Conservation (phyloP, 768 basidiomycete genomes). For the button mushroom (Agaricus bisporus) region DNA sequence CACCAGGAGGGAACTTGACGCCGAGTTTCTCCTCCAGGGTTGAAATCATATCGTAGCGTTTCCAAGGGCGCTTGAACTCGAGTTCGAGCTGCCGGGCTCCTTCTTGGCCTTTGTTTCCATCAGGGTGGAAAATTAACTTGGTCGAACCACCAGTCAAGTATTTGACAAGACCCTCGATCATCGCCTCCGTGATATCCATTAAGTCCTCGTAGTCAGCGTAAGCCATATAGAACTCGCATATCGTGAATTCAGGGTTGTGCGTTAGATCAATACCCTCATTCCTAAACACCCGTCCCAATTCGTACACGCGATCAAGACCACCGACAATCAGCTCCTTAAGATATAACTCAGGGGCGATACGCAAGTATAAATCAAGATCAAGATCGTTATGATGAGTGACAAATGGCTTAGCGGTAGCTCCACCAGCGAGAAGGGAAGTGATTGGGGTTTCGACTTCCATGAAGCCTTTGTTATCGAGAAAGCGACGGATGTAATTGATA, state of each 20-base stretch:
- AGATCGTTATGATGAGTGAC: conserved; percentile 99
- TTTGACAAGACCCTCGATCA: conserved; percentile 90
- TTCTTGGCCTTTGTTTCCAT: conserved; percentile 79
- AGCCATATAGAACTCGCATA: conserved; percentile 99
- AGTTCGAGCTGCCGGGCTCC: conserved; percentile 60
- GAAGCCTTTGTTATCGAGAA: conserved; percentile 87
- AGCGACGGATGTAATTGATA: conserved; percentile 90
- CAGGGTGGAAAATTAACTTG: conserved; percentile 82
- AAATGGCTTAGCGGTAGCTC: conserved; percentile 98
- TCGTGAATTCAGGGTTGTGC: conserved; percentile 98
- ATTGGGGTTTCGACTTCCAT: conserved; percentile 99
- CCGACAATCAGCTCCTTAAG: conserved; percentile 97
- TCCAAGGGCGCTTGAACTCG: conserved; percentile 94
- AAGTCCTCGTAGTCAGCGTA: conserved; percentile 99
- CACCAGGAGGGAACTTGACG: conserved; percentile 90
- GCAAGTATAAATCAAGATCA: conserved; percentile 91
- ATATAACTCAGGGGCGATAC: conserved; percentile 96
- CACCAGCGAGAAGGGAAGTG: conserved; percentile 93
- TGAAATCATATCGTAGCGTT: conserved; percentile 96
- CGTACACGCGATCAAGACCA: conserved; percentile 95
- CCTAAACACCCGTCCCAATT: conserved; percentile 96
- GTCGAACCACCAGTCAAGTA: conserved; percentile 76
- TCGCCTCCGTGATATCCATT: conserved; percentile 92
- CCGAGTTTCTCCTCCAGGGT: conserved; percentile 92
- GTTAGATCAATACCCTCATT: conserved; percentile 99